Base-by-base conservation (phyloP, 2,329 filamentous ascomycete genomes). In the Sordariomycetes sp. region DNA sequence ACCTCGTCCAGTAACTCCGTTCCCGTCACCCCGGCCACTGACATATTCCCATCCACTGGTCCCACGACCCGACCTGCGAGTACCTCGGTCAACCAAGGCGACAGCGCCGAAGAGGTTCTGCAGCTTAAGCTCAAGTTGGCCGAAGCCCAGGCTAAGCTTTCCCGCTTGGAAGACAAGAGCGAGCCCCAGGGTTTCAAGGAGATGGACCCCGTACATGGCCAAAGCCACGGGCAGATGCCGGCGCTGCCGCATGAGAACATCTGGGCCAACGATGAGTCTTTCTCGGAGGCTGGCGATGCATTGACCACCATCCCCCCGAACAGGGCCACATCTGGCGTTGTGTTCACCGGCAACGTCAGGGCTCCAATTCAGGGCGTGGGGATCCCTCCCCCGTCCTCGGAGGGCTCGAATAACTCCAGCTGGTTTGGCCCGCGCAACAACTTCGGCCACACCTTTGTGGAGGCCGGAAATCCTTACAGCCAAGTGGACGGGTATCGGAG, bases 81-180 rank as follows among this genome's bases (percentile, higher is more conserved):
- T 66, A 74, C 75, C 46, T 70, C 71, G 8, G 69, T 78, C 8
- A 75, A 78, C 32, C 76, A 78, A 50, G 64, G 65, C 58, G 67
- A 70, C 54, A 59, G 61, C 14, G 69, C 74, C 35, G 81, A 83
- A 34, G 87, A 90, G 68, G 72, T 91, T 32, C 72, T 83, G 60
- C 83, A 82, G 56, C 76, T 92, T 59, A 89, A 88, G 73, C 72
- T 85, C 57, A 83, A 91, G 71, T 80, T 93, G 56, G 85, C 86
- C 51, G 79, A 84, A 61, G 87, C 88, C 40, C 83, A 88, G 60
- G 84, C 78, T 67, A 81, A 86, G 65, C 88, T 92, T 65, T 81
- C 79, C 53, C 85, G 82, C 59, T 83, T 91, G 67, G 86, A 88
- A 57, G 53, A 55, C 14, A 25, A 40, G 22, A n/a, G 32, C 22